Conservation (phyloP, 1,284 basidiomycete genomes). For the Garcileccinum viscosum region DNA sequence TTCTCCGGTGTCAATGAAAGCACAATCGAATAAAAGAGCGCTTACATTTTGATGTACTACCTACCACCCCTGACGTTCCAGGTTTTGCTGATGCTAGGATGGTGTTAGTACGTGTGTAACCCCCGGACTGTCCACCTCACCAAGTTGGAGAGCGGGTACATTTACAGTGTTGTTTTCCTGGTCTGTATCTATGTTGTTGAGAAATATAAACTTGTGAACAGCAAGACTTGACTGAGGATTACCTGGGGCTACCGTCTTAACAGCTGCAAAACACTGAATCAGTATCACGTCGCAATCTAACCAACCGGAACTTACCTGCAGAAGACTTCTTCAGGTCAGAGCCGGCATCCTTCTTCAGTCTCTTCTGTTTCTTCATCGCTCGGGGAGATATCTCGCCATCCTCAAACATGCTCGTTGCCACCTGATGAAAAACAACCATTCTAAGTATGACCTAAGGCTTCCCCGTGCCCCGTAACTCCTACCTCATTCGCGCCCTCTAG, state of each 20-base stretch:
- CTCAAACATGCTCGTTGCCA: background rate
- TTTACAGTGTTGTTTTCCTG: background rate
- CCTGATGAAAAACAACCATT: constrained; percentile 11
- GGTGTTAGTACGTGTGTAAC: constrained; percentile 4
- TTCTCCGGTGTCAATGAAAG: constrained; percentile 23
- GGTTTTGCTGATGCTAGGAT: constrained; percentile 2
- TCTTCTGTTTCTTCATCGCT: constrained; percentile 9
- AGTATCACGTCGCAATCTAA: background rate
- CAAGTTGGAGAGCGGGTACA: constrained; percentile 9
- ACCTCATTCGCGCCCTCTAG: constrained; percentile 17
- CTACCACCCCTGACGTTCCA: background rate
- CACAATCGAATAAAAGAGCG: background rate
- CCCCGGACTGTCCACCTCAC: constrained; percentile 14
- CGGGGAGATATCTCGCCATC: constrained; percentile 2
- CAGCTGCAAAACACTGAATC: constrained; percentile 13
- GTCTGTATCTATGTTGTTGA: constrained; percentile 14
- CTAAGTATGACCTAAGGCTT: constrained; percentile 4
- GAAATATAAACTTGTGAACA: background rate
- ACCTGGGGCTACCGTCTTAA: constrained; percentile 14
- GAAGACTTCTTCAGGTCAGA: constrained; percentile 7
- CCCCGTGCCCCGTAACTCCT: background rate
- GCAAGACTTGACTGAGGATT: background rate
- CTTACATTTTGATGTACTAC: constrained; percentile 20
- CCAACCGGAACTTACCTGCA: constrained; percentile 17
- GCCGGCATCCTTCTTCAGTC: constrained; percentile 13